A percentile compares a stretch with the other conserved stretches of the same genome.
Conservation (phyloP, 1,284 basidiomycete species). For the Ceratobasidium sp. region DNA sequence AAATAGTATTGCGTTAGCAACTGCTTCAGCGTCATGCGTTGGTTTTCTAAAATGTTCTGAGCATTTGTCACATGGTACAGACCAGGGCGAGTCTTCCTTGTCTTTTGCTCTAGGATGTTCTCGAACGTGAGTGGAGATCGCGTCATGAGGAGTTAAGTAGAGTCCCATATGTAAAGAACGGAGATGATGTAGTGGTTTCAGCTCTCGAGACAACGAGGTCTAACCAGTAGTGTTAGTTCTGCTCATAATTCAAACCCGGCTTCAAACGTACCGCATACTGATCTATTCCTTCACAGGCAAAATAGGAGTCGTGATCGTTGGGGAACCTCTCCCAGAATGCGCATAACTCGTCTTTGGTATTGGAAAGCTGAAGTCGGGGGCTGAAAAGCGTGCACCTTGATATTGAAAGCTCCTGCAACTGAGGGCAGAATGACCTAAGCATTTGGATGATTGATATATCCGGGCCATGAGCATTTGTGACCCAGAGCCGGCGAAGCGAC, state of each 20-base stretch:
- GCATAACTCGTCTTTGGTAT: neutral
- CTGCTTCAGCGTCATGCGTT: neutral
- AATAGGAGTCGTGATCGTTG: slow-evolving; percentile 39
- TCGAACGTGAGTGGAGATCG: slow-evolving; percentile 7
- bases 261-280: slow-evolving; percentile 26
- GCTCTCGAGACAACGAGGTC: slow-evolving; percentile 1
- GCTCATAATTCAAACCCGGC: neutral
- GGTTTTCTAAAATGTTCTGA: neutral
- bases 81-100: neutral
- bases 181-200: slow-evolving; percentile 4
- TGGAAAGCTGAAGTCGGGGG: neutral
- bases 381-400: slow-evolving; percentile 36
- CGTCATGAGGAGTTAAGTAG: slow-evolving; percentile 28
- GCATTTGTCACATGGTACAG: neutral
- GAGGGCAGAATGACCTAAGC: neutral
- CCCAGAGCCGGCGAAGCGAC: slow-evolving; percentile 21
- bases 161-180: slow-evolving; percentile 15
- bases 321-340: slow-evolving; percentile 30
- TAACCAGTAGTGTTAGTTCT: neutral
- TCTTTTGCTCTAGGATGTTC: neutral
- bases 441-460: slow-evolving; percentile 22
- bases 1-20: slow-evolving; percentile 5
- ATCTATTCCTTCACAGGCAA: slow-evolving; percentile 21
- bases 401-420: slow-evolving; percentile 19
- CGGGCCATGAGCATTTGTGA: slow-evolving; percentile 32